Percentiles rank a stretch among this genome's conserved stretches.
These are phyloP conservation scores for Plicaturopsis crispa DNA, from an alignment of 768 basidiomycete genomes.

Conservation along the genomic window DNA sequence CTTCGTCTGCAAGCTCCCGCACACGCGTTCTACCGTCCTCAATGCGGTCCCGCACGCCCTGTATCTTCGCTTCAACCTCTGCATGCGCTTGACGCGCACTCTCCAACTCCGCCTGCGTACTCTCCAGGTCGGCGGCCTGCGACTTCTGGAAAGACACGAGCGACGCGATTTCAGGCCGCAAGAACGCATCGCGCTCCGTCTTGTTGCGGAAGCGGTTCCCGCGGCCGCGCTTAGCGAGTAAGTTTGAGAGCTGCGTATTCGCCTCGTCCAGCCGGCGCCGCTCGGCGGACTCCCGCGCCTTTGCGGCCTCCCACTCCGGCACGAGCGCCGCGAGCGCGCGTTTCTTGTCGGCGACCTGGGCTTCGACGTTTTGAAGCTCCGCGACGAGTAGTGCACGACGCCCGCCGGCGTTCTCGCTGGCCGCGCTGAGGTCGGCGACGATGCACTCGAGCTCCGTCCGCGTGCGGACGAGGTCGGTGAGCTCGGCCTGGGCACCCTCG, in stretches of 20 bases:
- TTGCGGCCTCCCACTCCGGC: constrained; percentile 64
- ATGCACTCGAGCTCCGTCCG: constrained; percentile 84
- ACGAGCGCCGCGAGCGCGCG: constrained; percentile 49
- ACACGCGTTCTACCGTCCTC: constrained; percentile 57
- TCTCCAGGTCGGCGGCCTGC: constrained; percentile 49
- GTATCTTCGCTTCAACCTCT: constrained; percentile 54
- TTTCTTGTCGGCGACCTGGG: constrained; percentile 59
- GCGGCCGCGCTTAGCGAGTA: constrained; percentile 90
- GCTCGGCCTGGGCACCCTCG: constrained; percentile 71
- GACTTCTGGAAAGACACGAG: constrained; percentile 53
- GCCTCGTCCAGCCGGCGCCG: constrained; percentile 68
- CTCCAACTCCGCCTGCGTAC: constrained; percentile 42
- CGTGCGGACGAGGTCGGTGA: constrained; percentile 78
- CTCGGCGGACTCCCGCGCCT: constrained; percentile 42
- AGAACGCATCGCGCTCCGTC: constrained; percentile 75
- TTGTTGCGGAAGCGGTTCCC: constrained; percentile 78
- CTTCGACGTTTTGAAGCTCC: constrained; percentile 56
- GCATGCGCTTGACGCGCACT: constrained; percentile 37
- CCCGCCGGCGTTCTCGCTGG: constrained; percentile 57
- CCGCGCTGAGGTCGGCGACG: constrained; percentile 67
- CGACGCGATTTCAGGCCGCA: constrained; percentile 71
- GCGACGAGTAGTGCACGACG: constrained; percentile 52
- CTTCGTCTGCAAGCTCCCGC: constrained; percentile 54
- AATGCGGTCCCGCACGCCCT: constrained; percentile 46
- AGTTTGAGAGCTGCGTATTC: constrained; percentile 57